Evolutionary conservation across 2,329 filamentous ascomycete genomes (phyloP).

Genomic region (Penicillium sp.): DNA sequence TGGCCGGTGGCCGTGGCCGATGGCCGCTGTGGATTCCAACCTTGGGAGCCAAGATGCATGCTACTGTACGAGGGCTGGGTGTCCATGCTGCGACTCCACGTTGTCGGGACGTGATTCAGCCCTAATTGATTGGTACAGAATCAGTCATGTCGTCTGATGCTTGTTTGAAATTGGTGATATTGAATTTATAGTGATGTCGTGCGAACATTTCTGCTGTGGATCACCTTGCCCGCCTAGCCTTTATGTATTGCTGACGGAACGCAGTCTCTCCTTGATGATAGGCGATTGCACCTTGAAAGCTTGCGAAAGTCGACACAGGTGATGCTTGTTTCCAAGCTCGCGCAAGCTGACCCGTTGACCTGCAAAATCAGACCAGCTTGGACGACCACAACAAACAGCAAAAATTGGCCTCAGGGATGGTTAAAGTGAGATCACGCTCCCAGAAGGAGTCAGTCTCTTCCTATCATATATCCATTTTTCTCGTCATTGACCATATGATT

Average conservation of each 20-base stretch:
- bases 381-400: conserved; percentile 5
- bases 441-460: conserved; percentile 49
- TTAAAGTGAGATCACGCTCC: conserved; percentile 44
- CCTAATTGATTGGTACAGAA: background rate
- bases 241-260: background rate
- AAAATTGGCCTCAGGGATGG: conserved; percentile 43
- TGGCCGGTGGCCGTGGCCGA: background rate
- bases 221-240: background rate
- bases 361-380: background rate
- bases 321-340: background rate
- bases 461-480: conserved; percentile 47
- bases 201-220: background rate
- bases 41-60: background rate
- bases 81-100: background rate
- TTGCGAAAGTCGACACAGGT: background rate
- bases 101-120: background rate
- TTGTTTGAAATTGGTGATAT: background rate
- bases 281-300: background rate
- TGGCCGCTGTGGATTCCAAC: background rate
- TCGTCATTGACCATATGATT: conserved; percentile 46
- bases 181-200: background rate
- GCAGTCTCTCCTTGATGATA: background rate
- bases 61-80: background rate
- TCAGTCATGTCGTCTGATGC: background rate
- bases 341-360: background rate